These are phyloP conservation scores for Baudoinia panamericana DNA, from an alignment of 495 filamentous ascomycete genomes.

Conservation along the genomic window DNA sequence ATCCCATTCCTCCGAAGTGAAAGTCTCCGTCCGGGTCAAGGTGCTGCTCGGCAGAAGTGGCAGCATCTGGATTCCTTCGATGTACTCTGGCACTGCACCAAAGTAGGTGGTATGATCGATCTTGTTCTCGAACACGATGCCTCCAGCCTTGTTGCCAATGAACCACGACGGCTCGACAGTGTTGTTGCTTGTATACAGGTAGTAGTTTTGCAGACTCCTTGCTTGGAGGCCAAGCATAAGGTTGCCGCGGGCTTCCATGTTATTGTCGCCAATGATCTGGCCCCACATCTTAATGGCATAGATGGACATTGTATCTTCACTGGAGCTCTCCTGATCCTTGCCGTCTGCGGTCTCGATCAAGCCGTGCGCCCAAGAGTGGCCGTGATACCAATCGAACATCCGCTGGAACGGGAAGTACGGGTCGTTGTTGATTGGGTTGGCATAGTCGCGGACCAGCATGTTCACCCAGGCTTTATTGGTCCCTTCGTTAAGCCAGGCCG, in stretches of 20 bases:
- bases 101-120: constrained; percentile 93
- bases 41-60: constrained; percentile 63
- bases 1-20: constrained; percentile 78
- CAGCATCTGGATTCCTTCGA: constrained; percentile 95
- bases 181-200: constrained; percentile 59
- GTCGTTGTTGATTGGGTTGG: constrained; percentile 62
- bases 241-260: constrained; percentile 78
- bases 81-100: constrained; percentile 62
- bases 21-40: constrained; percentile 51
- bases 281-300: constrained; percentile 97
- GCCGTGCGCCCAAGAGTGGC: constrained; percentile 92
- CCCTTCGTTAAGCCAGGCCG: constrained; percentile 48
- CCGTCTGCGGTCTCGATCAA: constrained; percentile 84
- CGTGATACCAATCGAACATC: constrained; percentile 85
- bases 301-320: constrained; percentile 70
- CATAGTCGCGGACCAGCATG: constrained; percentile 40
- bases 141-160: constrained; percentile 72
- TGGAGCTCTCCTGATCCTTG: constrained; percentile 84
- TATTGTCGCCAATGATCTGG: constrained; percentile 51
- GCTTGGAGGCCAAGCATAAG: constrained; percentile 67
- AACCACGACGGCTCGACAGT: constrained; percentile 64
- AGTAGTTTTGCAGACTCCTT: constrained; percentile 63
- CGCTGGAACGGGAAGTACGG: constrained; percentile 74
- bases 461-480: constrained; percentile 70
- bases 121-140: constrained; percentile 96